phyloP scores from a whole-genome alignment of 768 basidiomycete genomes.

The Rhizopogon vulgaris region DNA sequence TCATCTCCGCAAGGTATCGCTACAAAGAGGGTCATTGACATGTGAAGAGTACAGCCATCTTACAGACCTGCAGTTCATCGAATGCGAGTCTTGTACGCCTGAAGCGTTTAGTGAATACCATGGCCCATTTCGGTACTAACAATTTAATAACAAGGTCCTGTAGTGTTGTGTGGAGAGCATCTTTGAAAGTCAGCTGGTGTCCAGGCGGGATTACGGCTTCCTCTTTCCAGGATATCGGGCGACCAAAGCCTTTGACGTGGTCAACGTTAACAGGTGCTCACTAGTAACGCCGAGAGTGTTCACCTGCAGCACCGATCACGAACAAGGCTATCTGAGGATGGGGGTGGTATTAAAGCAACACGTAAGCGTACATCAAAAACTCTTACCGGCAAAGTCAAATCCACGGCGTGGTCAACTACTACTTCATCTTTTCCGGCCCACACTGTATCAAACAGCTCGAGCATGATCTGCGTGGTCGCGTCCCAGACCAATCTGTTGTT shows the following conservation, averaged over 20 bases:
- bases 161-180: constrained; percentile 40
- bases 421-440: constrained; percentile 41
- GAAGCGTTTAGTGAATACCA: constrained; percentile 29
- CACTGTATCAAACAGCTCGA: constrained; percentile 38
- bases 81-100: constrained; percentile 31
- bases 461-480: constrained; percentile 35
- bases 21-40: constrained; percentile 8
- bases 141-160: constrained; percentile 31
- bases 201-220: constrained; percentile 34
- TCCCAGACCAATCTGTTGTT: constrained; percentile 40
- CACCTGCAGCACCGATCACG: constrained; percentile 50
- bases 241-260: constrained; percentile 40
- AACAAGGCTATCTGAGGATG: constrained; percentile 44
- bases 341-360: constrained; percentile 13
- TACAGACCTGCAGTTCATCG: constrained; percentile 35
- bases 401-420: constrained; percentile 38
- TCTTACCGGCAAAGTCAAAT: constrained; percentile 49
- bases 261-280: background rate
- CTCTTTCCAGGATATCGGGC: constrained; percentile 42
- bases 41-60: background rate
- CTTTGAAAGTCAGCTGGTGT: constrained; percentile 43
- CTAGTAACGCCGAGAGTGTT: background rate
- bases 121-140: constrained; percentile 33
- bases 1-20: constrained; percentile 50
- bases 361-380: background rate